Base-by-base conservation (phyloP, 495 filamentous ascomycete species). In the Jackrogersella minutella region DNA sequence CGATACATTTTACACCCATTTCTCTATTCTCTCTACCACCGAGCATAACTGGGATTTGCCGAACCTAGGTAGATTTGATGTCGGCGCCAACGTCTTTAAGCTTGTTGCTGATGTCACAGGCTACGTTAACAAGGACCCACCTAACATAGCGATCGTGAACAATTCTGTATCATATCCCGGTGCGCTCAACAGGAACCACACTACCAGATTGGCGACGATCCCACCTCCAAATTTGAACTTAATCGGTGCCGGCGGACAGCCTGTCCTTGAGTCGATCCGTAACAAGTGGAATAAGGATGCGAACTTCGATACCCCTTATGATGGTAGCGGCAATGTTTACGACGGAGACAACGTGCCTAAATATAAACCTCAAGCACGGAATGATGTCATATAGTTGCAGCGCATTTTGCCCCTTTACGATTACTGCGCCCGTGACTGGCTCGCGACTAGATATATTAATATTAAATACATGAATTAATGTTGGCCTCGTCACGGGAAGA, bases 1-100 rank as follows among this genome's bases (percentile, higher is more conserved):
- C 61, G 71, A 84, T 72, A 90, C 86, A 10, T 88, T 90, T 74
- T 91, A 91, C 74, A 90, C 86, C 10, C 88, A 90, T 74, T 91
- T 88, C 80, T 90, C 87, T 22, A 82, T 86, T 49, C 80, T 91
- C 43, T 83, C 88, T 4, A 86, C 87, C 5, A 56, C 89, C 17
- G 80, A 88, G 54, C 80, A 85, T 41, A 91, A 91, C 79, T 91
- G 87, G 87, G 86, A 77, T 11, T 78, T 91, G 31, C 85, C 86
- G 14, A 82, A 85, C 30, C 82, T 91, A 7, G 89, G 89, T 9
- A 81, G 89, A 66, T 91, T 87, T 78, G 88, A 91, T 66, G 88
- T 88, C 39, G 88, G 88, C 58, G 88, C 89, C 28, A 91, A 91
- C 58, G 78, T 91, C 16, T 86, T 90, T 57, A 69, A 83, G 28